A percentile compares a stretch with the other conserved stretches of the same genome.
Conservation (phyloP, 2,329 filamentous ascomycete genomes). For the Epicoccum nigrum region DNA sequence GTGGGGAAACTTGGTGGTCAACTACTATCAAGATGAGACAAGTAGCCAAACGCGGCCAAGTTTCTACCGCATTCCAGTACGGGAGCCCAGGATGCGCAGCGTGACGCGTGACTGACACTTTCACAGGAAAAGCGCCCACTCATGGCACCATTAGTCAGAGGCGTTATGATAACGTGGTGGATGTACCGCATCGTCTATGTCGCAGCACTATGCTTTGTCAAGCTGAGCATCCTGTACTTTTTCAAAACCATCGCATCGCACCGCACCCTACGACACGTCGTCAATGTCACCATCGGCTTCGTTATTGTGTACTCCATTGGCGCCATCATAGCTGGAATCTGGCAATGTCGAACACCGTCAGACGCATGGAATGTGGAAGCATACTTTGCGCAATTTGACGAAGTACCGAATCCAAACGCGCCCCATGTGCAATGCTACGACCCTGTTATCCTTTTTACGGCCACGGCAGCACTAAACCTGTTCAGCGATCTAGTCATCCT, state of each 20-base stretch:
- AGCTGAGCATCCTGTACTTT: conserved; percentile 43
- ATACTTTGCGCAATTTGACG: conserved; percentile 42
- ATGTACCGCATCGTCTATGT: conserved; percentile 42
- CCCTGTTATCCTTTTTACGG: conserved; percentile 39
- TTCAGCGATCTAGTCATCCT: conserved; percentile 53
- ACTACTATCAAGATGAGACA: conserved; percentile 43
- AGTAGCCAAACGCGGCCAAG: conserved; percentile 34
- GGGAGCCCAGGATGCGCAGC: neutral
- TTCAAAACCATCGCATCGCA: conserved; percentile 46
- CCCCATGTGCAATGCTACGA: conserved; percentile 39
- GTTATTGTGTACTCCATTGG: conserved; percentile 40
- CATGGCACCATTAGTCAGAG: conserved; percentile 30
- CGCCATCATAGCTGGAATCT: conserved; percentile 35
- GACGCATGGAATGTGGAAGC: conserved; percentile 35
- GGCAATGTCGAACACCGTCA: conserved; percentile 42
- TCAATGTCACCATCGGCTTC: conserved; percentile 39
- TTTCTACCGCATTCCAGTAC: conserved; percentile 38
- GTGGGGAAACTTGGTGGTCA: conserved; percentile 45
- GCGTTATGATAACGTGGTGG: conserved; percentile 43
- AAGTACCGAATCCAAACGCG: conserved; percentile 23
- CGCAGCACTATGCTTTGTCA: conserved; percentile 40
- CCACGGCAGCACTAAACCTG: conserved; percentile 51
- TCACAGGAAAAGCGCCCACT: conserved; percentile 37
- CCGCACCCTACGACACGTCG: conserved; percentile 36
- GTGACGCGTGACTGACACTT: conserved; percentile 13